Percentiles rank a stretch among this genome's conserved stretches.
These are phyloP conservation scores for Beauveria sp. DNA, from an alignment of 2,329 filamentous ascomycete species.

Conservation along the genomic window DNA sequence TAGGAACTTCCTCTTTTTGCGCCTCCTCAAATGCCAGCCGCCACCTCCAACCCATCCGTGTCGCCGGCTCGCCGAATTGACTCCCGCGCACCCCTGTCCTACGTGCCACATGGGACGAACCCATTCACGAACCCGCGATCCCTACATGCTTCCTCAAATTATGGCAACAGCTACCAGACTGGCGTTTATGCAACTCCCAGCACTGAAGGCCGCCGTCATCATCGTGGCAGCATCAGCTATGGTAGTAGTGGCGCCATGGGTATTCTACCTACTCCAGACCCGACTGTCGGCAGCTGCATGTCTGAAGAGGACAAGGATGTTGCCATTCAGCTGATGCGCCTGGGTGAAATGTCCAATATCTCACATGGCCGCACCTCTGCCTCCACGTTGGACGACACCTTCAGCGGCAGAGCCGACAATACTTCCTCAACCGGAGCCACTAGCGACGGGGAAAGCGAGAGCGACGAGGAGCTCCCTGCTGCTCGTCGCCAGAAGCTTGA, in stretches of 20 bases:
- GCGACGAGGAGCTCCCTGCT: slow-evolving; percentile 53
- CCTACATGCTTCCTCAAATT: slow-evolving; percentile 78
- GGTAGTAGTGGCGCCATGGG: slow-evolving; percentile 39
- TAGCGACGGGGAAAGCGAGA: slow-evolving; percentile 66
- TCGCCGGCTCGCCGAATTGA: slow-evolving; percentile 80
- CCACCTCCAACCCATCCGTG: slow-evolving; percentile 94
- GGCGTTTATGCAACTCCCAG: slow-evolving; percentile 56
- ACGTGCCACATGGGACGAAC: slow-evolving; percentile 67
- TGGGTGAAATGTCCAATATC: slow-evolving; percentile 89
- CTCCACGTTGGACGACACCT: slow-evolving; percentile 86
- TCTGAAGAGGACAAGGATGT: slow-evolving; percentile 93
- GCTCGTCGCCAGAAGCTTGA: slow-evolving; percentile 52
- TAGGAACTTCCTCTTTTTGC: slow-evolving; percentile 95
- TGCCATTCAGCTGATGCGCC: slow-evolving; percentile 89
- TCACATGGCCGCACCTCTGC: slow-evolving; percentile 89
- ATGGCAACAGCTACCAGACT: slow-evolving; percentile 44
- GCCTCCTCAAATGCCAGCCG: slow-evolving; percentile 85
- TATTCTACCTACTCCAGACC: slow-evolving; percentile 85
- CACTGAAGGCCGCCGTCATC: slow-evolving; percentile 51
- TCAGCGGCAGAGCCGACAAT: slow-evolving; percentile 81
- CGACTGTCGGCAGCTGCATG: slow-evolving; percentile 94
- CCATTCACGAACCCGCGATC: slow-evolving; percentile 71
- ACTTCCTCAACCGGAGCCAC: slow-evolving; percentile 80
- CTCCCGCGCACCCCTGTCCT: slow-evolving; percentile 66
- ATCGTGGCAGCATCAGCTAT: slow-evolving; percentile 56